A percentile compares a stretch with the other conserved stretches of the same genome.
These are phyloP conservation scores for Hysterium pulicare DNA, from an alignment of 2,329 filamentous ascomycete genomes.

Conservation along the genomic window DNA sequence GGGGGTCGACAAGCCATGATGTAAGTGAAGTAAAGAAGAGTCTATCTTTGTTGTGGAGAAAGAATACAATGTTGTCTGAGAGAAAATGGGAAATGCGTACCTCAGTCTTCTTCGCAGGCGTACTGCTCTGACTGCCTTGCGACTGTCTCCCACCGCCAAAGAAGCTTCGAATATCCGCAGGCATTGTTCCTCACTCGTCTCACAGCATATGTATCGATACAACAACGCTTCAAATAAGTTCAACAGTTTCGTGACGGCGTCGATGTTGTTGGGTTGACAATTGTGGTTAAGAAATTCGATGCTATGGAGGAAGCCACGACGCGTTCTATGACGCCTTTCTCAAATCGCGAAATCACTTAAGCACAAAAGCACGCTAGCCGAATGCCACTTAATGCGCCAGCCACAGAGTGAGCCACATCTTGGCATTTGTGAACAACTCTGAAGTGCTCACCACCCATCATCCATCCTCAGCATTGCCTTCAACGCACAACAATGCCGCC, in stretches of 20 bases:
- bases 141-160: constrained; percentile 78
- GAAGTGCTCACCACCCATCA: constrained; percentile 17
- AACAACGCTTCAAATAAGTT: background rate
- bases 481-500: constrained; percentile 39
- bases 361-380: constrained; percentile 14
- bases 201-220: background rate
- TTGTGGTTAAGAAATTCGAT: background rate
- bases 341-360: constrained; percentile 22
- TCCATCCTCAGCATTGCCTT: constrained; percentile 6
- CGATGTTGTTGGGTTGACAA: background rate
- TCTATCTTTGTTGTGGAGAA: background rate
- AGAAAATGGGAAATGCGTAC: constrained; percentile 14
- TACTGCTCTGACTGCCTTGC: constrained; percentile 45
- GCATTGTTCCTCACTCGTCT: too few species aligned
- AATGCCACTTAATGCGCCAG: background rate
- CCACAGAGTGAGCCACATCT: constrained; percentile 8
- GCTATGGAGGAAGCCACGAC: constrained; percentile 6
- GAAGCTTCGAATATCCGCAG: constrained; percentile 83
- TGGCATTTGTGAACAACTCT: background rate
- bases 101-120: constrained; percentile 29
- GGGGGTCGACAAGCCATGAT: too few species aligned
- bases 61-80: constrained; percentile 1
- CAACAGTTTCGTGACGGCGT: background rate
- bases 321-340: constrained; percentile 9
- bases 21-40: constrained; percentile 1